These are phyloP conservation scores for Backusella australiensis DNA, from an alignment of 192 early-diverging fungal species.

Conservation along the genomic window DNA sequence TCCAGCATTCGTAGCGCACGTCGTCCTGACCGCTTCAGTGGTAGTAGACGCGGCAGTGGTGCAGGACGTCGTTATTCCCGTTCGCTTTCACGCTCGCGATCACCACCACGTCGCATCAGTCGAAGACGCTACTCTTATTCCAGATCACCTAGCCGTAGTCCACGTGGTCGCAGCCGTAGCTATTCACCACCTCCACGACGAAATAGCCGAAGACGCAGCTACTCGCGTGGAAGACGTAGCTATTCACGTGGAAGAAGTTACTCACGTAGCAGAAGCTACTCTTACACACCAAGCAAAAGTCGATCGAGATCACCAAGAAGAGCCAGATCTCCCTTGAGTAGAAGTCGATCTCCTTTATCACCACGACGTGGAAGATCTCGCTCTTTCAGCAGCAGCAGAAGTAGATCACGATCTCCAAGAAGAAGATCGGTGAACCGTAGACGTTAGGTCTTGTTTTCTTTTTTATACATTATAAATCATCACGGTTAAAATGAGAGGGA, in stretches of 20 bases:
- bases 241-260: slow-evolving; percentile 31
- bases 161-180: slow-evolving; percentile 19
- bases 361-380: slow-evolving; percentile 15
- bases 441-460: background rate
- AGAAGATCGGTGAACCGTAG: slow-evolving; percentile 5
- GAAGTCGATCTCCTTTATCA: slow-evolving; percentile 13
- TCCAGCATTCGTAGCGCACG: slow-evolving; percentile 6
- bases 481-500: background rate
- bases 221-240: slow-evolving; percentile 19
- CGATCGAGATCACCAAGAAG: slow-evolving; percentile 7
- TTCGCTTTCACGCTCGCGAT: slow-evolving; percentile 26
- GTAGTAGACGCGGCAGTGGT: background rate
- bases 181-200: slow-evolving; percentile 17
- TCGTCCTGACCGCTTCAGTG: slow-evolving; percentile 11
- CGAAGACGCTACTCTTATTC: slow-evolving; percentile 36
- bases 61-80: slow-evolving; percentile 26
- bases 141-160: slow-evolving; percentile 16
- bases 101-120: slow-evolving; percentile 31
- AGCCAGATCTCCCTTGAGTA: slow-evolving; percentile 15
- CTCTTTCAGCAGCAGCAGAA: slow-evolving; percentile 16
- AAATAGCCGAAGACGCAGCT: slow-evolving; percentile 15
- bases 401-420: background rate
- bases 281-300: slow-evolving; percentile 23
- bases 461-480: background rate
- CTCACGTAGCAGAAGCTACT: slow-evolving; percentile 20